These are phyloP conservation scores for Globisporangium middletonii DNA, from an alignment of 352 stramenopile genomes.

Conservation along the genomic window DNA sequence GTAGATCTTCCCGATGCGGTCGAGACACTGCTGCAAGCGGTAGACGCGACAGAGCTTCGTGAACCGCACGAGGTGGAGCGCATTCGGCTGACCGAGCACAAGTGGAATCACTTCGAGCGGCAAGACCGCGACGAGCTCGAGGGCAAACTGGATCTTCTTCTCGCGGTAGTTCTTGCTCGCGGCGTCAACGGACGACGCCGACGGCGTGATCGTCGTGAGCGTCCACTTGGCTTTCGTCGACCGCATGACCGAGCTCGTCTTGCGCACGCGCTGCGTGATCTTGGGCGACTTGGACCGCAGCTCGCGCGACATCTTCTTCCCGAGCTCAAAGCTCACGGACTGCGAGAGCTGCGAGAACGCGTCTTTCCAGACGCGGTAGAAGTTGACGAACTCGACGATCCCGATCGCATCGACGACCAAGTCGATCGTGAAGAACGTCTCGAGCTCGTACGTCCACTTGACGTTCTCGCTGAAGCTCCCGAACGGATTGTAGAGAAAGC, in stretches of 20 bases:
- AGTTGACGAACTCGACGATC: conserved; percentile 32
- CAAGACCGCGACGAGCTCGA: conserved; percentile 47
- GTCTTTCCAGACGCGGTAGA: conserved; percentile 32
- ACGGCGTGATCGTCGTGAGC: conserved; percentile 28
- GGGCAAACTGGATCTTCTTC: conserved; percentile 30
- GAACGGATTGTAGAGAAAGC: conserved; percentile 64
- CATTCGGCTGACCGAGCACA: conserved; percentile 31
- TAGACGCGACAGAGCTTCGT: conserved; percentile 60
- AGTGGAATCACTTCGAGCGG: conserved; percentile 50
- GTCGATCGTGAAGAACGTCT: conserved; percentile 31
- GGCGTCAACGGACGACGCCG: conserved; percentile 9
- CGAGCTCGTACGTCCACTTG: conserved; percentile 39
- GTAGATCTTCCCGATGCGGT: conserved; percentile 42
- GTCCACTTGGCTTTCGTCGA: conserved; percentile 40
- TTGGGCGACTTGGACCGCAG: conserved; percentile 21
- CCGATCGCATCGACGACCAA: conserved; percentile 36
- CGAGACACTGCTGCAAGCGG: conserved; percentile 29
- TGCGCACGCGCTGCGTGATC: conserved; percentile 24
- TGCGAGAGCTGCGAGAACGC: conserved; percentile 30
- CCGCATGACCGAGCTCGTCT: conserved; percentile 11
- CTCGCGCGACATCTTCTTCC: conserved; percentile 43
- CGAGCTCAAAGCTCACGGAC: conserved; percentile 34
- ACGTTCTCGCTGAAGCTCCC: neutral
- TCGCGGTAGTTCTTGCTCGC: conserved; percentile 16
- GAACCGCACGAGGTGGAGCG: conserved; percentile 50